Evolutionary conservation across 352 stramenopile species (phyloP), one percentile per base, ranked within the genome.

Genomic region (Aphanomyces euteiches): DNA sequence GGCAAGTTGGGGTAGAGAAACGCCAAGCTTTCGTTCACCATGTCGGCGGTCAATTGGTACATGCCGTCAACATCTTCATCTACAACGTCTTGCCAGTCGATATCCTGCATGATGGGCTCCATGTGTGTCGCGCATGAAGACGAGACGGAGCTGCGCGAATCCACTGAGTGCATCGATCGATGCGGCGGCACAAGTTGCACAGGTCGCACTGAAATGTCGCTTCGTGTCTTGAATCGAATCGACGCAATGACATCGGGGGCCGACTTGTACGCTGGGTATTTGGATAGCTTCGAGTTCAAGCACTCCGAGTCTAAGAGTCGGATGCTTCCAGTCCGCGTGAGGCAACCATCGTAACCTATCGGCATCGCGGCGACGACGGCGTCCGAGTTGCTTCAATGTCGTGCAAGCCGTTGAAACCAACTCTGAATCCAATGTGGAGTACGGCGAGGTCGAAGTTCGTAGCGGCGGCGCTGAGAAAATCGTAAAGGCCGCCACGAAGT

Each of bases 21-120:
- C 61, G 77, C 59, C 0, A 77, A 53, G 10, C 74, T 69, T 43
- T 74, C 71, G 41, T 74, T 66, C 40, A 81, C 69, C 28, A 74
- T 75, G 13, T 75, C 77, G 10, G 79, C 71, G 58, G 83, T 87
- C 34, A 82, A 66, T 59, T 85, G 74, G 61, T 75, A 78, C 60
- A 76, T 77, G n/a, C 63, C 72, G 43, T 56, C 37, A 59, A 76
- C 67, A 59, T 78, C 74, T 74, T 56, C 48, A 21, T 70, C 64
- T 38, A 70, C 64, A 21, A 70, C 53, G 6, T 70, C 64, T 19
- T 56, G 39, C 64, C 64, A 70, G 40, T 70, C 64, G 37, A 61
- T 47, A 8, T 70, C 43, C 28, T 70, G 53, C 37, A 37, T 19
- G 13, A 43, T 12, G 28, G 41, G 28, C n/a, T 61, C 54, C 19